A percentile compares a stretch with the other conserved stretches of the same genome.
Evolutionary conservation across 805 yeast genomes (phyloP).

Genomic region (Zygoascus bituminiphila): DNA sequence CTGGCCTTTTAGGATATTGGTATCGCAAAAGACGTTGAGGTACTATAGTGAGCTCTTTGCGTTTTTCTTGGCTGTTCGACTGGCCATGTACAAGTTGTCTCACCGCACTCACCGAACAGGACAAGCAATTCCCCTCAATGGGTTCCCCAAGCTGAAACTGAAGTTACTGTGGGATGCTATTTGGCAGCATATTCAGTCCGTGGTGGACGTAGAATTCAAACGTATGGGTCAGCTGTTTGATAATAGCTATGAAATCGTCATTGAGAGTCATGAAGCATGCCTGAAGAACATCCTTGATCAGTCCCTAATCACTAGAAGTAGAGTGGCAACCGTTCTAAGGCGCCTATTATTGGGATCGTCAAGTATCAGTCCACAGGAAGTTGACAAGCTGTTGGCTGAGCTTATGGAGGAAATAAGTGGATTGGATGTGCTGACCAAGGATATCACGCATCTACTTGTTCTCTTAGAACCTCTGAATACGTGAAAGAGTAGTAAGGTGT

Average conservation of each 20-base stretch:
- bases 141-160: background rate
- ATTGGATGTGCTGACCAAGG: background rate
- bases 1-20: constrained; percentile 21
- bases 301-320: background rate
- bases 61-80: constrained; percentile 9
- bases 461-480: background rate
- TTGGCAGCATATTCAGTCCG: constrained; percentile 1
- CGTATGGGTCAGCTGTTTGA: background rate
- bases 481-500: no score
- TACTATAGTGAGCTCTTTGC: constrained; percentile 9
- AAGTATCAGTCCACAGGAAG: background rate
- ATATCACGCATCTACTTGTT: background rate
- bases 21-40: constrained; percentile 4
- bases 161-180: constrained; percentile 2
- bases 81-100: constrained; percentile 3
- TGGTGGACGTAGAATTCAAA: background rate
- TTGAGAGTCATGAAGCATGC: background rate
- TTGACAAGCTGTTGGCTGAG: background rate
- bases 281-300: background rate
- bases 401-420: background rate
- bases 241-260: background rate
- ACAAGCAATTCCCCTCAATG: background rate
- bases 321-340: background rate
- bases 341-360: background rate
- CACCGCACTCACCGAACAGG: constrained; percentile 8